These are phyloP conservation scores for Boechera divaricarpa DNA, from an alignment of 345 rosid genomes.

Conservation along the genomic window DNA sequence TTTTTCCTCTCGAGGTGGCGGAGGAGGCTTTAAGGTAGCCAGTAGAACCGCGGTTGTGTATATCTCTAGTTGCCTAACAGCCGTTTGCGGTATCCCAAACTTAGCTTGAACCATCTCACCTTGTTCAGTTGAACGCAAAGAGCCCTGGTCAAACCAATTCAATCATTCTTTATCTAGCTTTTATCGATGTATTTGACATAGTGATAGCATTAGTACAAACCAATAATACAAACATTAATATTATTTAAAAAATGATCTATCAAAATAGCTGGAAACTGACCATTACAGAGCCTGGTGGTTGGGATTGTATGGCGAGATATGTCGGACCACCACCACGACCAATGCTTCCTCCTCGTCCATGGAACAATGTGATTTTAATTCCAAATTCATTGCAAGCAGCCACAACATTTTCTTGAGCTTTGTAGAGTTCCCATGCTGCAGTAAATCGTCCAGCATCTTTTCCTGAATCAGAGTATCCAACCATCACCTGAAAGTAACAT, in stretches of 20 bases:
- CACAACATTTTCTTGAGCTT: constrained; percentile 98
- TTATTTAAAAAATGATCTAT: not conserved
- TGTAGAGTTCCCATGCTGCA: constrained; percentile 99
- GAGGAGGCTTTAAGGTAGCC: constrained; percentile 85
- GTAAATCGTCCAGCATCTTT: constrained; percentile 99
- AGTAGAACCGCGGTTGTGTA: constrained; percentile 97
- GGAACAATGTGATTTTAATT: constrained; percentile 88
- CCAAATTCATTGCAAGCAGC: constrained; percentile 91
- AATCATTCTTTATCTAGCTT: not conserved
- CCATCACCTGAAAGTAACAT: constrained; percentile 73
- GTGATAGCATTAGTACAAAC: not conserved
- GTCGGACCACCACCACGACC: constrained; percentile 99
- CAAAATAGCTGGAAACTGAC: constrained; percentile 51
- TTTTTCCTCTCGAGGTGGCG: constrained; percentile 86
- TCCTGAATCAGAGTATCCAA: constrained; percentile 98
- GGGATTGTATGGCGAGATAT: constrained; percentile 96
- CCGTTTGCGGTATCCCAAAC: constrained; percentile 91
- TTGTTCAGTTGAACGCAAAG: constrained; percentile 96
- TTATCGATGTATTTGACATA: not conserved
- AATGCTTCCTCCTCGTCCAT: constrained; percentile 98
- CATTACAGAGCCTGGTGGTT: constrained; percentile 98
- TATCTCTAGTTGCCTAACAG: constrained; percentile 92
- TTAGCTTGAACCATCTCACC: constrained; percentile 99
- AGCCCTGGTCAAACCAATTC: constrained; percentile 58
- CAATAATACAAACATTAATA: not conserved